Conservation (phyloP, 768 basidiomycete genomes). For the Trametes villosa region DNA sequence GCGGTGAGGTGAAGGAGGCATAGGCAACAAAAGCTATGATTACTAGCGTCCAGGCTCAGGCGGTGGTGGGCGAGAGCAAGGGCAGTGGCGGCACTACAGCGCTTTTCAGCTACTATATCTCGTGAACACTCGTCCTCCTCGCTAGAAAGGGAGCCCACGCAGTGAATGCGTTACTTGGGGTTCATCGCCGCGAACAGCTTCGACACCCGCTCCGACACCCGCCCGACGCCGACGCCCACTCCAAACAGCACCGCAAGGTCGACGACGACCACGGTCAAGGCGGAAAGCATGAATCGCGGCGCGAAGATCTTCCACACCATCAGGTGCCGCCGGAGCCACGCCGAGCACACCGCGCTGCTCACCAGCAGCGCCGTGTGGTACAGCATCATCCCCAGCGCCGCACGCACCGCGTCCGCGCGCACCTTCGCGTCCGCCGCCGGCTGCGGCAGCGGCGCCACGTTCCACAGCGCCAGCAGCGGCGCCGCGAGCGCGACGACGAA, state of each 20-base stretch:
- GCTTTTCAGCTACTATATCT: too few relatives aligned
- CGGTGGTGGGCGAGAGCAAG: too few relatives aligned
- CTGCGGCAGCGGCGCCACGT: conserved; percentile 63
- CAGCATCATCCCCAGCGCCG: conserved; percentile 64
- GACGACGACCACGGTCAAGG: conserved; percentile 63
- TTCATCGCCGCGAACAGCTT: conserved; percentile 34
- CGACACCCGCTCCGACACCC: conserved; percentile 39
- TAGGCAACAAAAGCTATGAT: neutral
- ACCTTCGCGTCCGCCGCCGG: conserved; percentile 35
- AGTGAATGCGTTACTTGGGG: conserved; percentile 3
- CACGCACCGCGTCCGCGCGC: conserved; percentile 49
- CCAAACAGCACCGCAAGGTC: conserved; percentile 73
- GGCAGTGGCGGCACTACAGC: too few relatives aligned
- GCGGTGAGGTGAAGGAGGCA: too few relatives aligned
- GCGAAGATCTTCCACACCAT: conserved; percentile 99
- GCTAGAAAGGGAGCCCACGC: too few relatives aligned
- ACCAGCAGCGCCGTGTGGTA: conserved; percentile 71
- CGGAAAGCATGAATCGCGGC: conserved; percentile 88
- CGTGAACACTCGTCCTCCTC: neutral
- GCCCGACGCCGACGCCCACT: conserved; percentile 58
- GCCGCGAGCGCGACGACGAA: conserved; percentile 67
- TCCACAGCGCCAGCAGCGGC: conserved; percentile 84
- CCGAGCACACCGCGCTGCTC: conserved; percentile 72
- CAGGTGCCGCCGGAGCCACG: conserved; percentile 78
- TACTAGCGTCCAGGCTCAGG: neutral